phyloP scores from a whole-genome alignment of 306 rosid species.

The Dalbergia cochinchinensis region DNA sequence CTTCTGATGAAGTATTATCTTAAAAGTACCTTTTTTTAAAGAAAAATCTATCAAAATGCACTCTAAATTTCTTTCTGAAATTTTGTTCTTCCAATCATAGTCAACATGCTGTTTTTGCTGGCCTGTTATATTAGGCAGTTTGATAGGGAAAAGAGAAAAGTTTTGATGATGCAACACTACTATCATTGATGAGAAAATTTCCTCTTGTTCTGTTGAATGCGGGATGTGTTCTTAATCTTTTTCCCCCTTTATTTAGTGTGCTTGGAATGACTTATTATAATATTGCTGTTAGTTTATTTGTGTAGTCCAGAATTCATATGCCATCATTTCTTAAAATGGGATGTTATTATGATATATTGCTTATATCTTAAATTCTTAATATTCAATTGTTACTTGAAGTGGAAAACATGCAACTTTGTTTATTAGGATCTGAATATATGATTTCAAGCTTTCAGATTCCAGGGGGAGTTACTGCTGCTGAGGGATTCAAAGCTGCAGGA shows the following conservation, averaged over 20 bases:
- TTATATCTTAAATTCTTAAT: neutral
- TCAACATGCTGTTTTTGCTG: neutral
- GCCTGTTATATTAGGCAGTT: neutral
- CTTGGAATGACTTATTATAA: neutral
- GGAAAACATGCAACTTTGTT: conserved; percentile 1
- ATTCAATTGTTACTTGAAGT: neutral
- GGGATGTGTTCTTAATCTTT: neutral
- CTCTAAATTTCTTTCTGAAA: neutral
- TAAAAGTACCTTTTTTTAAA: neutral
- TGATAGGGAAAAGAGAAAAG: neutral
- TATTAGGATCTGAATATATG: conserved; percentile 30
- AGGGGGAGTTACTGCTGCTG: conserved; percentile 94
- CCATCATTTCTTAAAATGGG: neutral
- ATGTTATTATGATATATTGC: neutral
- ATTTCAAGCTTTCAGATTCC: conserved; percentile 62
- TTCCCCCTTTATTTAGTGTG: neutral
- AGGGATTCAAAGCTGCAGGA: conserved; percentile 92
- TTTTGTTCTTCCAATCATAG: no score
- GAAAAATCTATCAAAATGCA: neutral
- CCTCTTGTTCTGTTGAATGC: neutral
- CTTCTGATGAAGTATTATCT: neutral
- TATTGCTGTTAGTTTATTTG: neutral
- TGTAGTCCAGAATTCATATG: neutral
- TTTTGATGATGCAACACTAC: neutral
- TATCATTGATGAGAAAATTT: neutral